These are phyloP conservation scores for Arthrobotrys musiformis DNA, from an alignment of 2,329 filamentous ascomycete species.

Conservation along the genomic window DNA sequence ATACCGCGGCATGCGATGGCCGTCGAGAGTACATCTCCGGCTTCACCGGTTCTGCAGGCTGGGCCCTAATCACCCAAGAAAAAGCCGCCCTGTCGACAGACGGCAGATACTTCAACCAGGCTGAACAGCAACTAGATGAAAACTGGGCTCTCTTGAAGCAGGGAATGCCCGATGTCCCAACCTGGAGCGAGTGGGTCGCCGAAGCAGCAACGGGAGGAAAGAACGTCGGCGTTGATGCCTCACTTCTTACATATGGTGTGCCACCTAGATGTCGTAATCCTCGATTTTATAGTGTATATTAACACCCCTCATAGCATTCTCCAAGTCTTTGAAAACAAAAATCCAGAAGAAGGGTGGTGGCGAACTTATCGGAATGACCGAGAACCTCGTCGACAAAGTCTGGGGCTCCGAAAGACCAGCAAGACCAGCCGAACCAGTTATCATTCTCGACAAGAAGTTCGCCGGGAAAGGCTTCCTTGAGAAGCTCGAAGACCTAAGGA, in stretches of 20 bases:
- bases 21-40: slow-evolving; percentile 91
- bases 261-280: slow-evolving; percentile 19
- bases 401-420: slow-evolving; percentile 81
- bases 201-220: slow-evolving; percentile 89
- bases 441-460: slow-evolving; percentile 76
- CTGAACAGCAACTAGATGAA: slow-evolving; percentile 83
- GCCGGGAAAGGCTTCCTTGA: slow-evolving; percentile 83
- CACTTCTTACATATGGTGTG: slow-evolving; percentile 77
- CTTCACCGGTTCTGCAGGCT: slow-evolving; percentile 94
- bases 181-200: slow-evolving; percentile 93
- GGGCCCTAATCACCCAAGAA: slow-evolving; percentile 84
- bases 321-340: slow-evolving; percentile 81
- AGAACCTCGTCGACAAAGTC: slow-evolving; percentile 90
- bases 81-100: slow-evolving; percentile 93
- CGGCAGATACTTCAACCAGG: slow-evolving; percentile 98
- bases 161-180: slow-evolving; percentile 90
- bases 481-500: slow-evolving; percentile 87
- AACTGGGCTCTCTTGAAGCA: slow-evolving; percentile 96
- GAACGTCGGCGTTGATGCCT: slow-evolving; percentile 88
- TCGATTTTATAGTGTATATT: not conserved
- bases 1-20: slow-evolving; percentile 94
- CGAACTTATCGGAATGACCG: slow-evolving; percentile 77
- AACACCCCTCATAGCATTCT: slow-evolving; percentile 66
- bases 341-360: slow-evolving; percentile 86
- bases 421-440: slow-evolving; percentile 79